Evolutionary conservation across 2,329 filamentous ascomycete genomes (phyloP), one percentile per base, ranked within the genome.

Genomic region (Coleophoma eucalyptorum): DNA sequence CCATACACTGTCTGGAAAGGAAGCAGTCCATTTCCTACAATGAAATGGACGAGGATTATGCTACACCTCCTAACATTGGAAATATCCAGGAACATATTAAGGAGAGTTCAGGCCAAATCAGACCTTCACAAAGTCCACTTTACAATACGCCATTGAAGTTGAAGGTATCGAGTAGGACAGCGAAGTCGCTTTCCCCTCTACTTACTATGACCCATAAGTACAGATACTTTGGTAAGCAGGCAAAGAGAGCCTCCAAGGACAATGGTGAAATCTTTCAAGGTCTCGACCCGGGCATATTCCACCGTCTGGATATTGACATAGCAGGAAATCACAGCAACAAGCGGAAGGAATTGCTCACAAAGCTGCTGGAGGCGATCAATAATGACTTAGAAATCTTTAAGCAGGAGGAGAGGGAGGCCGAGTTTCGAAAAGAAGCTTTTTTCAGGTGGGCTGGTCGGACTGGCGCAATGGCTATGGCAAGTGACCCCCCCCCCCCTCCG

Each of bases 401-500:
- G 1, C 50, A 54, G 21, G 64, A 67, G 48, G 55, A 62, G 10
- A 46, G 26, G 3, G 64, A 67, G 31, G 48, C 55, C 2, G 48
- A 44, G 1, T 52, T 62, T 21, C 57, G 63, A 47, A 57, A 62
- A 33, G 57, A 57, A 32, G 63, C 63, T 2, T 67, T 67, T 45
- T 64, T 60, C 58, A 55, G 63, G 45, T 67, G 61, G 60, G 63
- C 63, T 19, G 64, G 62, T 7, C 59, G 55, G 18, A 55, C 50
- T 7, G 60, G 19, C 26, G 16, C 16, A 32, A 10, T 26, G 16
- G 42, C 42, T 31, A 44, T 44, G 42, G 42, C 5, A 38, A n/a
- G 35, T 26, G 6, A 26, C 26, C 26, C 26, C 35, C 12, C 7
- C 6, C 16, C 35, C 35, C 35, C 15, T 10, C 15, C 33, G 33